phyloP scores from a whole-genome alignment of 352 stramenopile species.

The Chrysophaeum taylorii region DNA sequence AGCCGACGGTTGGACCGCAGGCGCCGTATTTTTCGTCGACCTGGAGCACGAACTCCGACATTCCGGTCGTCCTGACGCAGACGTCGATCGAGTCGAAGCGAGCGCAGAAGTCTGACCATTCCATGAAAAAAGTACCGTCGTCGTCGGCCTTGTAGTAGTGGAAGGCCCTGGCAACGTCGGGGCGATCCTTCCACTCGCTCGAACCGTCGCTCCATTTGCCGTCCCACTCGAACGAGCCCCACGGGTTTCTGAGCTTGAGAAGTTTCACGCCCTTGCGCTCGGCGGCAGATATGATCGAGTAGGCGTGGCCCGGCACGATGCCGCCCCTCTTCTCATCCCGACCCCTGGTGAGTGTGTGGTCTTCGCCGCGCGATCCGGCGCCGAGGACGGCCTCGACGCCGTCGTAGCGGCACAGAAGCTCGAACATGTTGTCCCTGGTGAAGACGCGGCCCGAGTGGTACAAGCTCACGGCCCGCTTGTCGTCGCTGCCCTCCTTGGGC shows the following conservation, averaged over 20 bases:
- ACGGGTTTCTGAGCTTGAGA: conserved; percentile 41
- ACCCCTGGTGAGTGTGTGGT: neutral
- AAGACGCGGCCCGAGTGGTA: conserved; percentile 4
- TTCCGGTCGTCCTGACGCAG: too few species aligned
- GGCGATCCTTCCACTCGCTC: conserved; percentile 35
- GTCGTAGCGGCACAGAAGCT: conserved; percentile 15
- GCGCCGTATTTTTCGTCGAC: too few species aligned
- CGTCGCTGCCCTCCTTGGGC: too few species aligned
- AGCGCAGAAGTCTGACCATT: conserved; percentile 34
- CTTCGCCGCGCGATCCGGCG: too few species aligned
- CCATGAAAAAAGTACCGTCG: conserved; percentile 53
- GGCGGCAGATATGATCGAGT: conserved; percentile 42
- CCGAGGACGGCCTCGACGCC: conserved; percentile 6
- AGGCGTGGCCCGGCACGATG: conserved; percentile 49
- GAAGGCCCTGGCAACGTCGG: conserved; percentile 24
- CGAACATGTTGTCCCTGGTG: conserved; percentile 3
- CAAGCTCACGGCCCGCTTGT: neutral
- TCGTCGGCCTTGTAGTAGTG: conserved; percentile 24
- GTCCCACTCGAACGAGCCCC: conserved; percentile 29
- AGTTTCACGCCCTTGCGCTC: conserved; percentile 19
- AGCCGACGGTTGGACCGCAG: too few species aligned
- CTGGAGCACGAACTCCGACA: too few species aligned
- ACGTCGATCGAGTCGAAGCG: too few species aligned
- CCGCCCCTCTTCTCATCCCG: too few species aligned
- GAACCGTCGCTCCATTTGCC: conserved; percentile 41